Conservation (phyloP, 2,329 filamentous ascomycete genomes). For the Sporothrix inflata region DNA sequence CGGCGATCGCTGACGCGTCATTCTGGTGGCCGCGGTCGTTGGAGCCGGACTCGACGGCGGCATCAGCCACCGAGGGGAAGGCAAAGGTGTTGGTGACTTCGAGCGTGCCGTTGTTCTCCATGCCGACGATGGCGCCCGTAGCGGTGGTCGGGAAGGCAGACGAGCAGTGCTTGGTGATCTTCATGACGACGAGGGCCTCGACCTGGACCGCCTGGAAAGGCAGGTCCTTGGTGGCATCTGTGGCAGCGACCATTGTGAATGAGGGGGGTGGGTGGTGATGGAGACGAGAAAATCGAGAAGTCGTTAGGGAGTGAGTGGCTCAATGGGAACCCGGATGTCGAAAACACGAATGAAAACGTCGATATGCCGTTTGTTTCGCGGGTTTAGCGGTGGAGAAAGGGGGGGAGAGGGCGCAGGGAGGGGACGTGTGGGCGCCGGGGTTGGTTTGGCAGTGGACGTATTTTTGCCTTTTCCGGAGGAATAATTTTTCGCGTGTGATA, state of each 20-base stretch:
- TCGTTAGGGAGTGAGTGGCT: not conserved
- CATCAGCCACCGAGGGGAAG: constrained; percentile 81
- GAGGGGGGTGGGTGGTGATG: not conserved
- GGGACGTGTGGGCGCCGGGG: not conserved
- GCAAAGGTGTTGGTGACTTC: constrained; percentile 95
- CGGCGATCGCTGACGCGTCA: constrained; percentile 74
- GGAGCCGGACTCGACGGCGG: constrained; percentile 52
- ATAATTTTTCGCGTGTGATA: constrained; percentile 28
- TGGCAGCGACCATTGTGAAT: constrained; percentile 36
- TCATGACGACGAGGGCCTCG: constrained; percentile 95
- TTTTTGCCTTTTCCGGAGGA: constrained; percentile 30
- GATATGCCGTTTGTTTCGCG: constrained; percentile 8
- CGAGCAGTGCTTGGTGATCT: constrained; percentile 95
- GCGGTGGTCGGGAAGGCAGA: constrained; percentile 84
- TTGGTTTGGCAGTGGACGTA: constrained; percentile 15
- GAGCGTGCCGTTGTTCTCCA: constrained; percentile 80
- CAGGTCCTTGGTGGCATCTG: constrained; percentile 64
- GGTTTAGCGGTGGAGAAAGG: constrained; percentile 16
- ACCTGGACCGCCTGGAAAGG: constrained; percentile 88
- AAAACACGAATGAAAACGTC: not conserved
- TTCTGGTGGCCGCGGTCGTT: constrained; percentile 62
- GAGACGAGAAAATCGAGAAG: not conserved
- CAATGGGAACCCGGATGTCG: constrained; percentile 1
- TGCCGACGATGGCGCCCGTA: constrained; percentile 88
- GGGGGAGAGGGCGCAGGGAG: not conserved